phyloP scores from a whole-genome alignment of 2,329 filamentous ascomycete genomes.

The Fusarium phyllophilum region DNA sequence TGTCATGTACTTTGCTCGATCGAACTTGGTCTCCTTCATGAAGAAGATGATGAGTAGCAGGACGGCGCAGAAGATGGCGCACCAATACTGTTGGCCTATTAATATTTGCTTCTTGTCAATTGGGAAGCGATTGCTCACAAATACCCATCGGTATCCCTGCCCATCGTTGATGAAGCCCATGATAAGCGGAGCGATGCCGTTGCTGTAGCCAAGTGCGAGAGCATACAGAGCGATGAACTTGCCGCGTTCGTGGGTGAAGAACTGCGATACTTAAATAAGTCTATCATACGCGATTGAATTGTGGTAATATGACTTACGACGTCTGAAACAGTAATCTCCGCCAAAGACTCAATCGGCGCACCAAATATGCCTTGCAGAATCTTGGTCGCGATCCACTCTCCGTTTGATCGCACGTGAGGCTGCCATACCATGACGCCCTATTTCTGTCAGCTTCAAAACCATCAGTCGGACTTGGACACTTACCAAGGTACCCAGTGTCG shows the following conservation, averaged over 20 bases:
- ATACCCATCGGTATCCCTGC: background rate
- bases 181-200: background rate
- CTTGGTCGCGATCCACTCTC: background rate
- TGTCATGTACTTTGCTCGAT: background rate
- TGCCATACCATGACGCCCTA: background rate
- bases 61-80: background rate
- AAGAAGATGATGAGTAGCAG: background rate
- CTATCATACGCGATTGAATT: accelerated
- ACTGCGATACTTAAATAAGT: accelerated
- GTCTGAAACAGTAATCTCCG: background rate
- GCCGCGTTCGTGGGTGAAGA: background rate
- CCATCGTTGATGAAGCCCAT: background rate
- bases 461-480: accelerated
- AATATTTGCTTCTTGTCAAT: too few species aligned
- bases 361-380: background rate
- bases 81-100: too few species aligned
- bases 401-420: background rate
- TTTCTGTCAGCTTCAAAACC: accelerated
- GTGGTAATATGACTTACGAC: background rate
- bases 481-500: background rate
- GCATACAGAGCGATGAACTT: background rate
- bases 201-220: background rate
- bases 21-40: background rate
- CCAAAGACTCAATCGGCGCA: background rate
- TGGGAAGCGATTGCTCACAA: too few species aligned